A percentile compares a stretch with the other conserved stretches of the same genome.
phyloP scores from a whole-genome alignment of 2,329 filamentous ascomycete species.

The Fusarium irregulare region DNA sequence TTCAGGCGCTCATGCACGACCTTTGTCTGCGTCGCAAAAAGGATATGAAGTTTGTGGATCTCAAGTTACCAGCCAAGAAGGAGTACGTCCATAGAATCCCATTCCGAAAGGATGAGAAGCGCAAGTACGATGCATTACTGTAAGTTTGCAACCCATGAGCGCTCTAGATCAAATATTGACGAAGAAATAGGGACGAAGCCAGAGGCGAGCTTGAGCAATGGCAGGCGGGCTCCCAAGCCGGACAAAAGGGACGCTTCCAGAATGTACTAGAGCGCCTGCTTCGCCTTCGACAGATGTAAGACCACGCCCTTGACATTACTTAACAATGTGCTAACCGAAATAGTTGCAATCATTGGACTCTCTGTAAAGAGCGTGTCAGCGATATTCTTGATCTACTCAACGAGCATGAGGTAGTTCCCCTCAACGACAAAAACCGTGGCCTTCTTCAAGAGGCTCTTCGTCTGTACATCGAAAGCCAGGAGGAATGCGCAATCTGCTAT shows the following conservation, averaged over 20 bases:
- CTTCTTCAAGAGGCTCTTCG: slow-evolving; percentile 81
- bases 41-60: slow-evolving; percentile 87
- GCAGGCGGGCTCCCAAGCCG: slow-evolving; percentile 57
- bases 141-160: slow-evolving; percentile 52
- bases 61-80: slow-evolving; percentile 80
- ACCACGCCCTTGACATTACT: neutral
- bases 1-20: slow-evolving; percentile 82
- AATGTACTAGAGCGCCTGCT: slow-evolving; percentile 84
- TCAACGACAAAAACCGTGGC: slow-evolving; percentile 77
- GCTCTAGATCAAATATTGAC: neutral
- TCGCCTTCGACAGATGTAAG: slow-evolving; percentile 78
- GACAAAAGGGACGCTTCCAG: slow-evolving; percentile 70
- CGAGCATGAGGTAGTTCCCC: slow-evolving; percentile 71
- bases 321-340: slow-evolving; percentile 6
- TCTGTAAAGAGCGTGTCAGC: slow-evolving; percentile 79
- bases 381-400: slow-evolving; percentile 78
- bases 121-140: slow-evolving; percentile 81
- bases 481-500: slow-evolving; percentile 86
- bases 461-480: slow-evolving; percentile 80
- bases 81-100: slow-evolving; percentile 82
- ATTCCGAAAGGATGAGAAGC: slow-evolving; percentile 78
- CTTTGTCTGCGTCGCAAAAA: slow-evolving; percentile 86
- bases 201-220: slow-evolving; percentile 75
- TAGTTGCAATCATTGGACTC: slow-evolving; percentile 86
- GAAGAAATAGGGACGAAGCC: slow-evolving; percentile 70